Conservation (phyloP, 352 stramenopile genomes). For the Aphanomyces invadans region DNA sequence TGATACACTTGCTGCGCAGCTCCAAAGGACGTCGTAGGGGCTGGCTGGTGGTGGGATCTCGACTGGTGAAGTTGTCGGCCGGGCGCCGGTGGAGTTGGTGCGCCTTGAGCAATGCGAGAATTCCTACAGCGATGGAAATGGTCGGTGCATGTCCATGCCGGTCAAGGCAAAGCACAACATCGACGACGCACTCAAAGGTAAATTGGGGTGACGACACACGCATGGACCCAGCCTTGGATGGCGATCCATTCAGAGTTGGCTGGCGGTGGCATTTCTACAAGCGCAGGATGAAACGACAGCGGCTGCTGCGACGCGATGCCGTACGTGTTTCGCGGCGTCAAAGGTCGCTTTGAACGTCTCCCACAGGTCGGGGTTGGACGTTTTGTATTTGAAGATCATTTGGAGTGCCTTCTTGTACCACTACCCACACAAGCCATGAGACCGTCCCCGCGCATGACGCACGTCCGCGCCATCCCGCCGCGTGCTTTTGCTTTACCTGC, state of each 20-base stretch:
- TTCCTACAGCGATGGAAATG: no score
- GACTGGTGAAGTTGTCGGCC: background rate
- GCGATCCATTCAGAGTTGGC: no score
- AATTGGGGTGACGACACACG: background rate
- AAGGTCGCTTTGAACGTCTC: slow-evolving; percentile 73
- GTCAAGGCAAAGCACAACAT: no score
- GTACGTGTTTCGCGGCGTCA: slow-evolving; percentile 47
- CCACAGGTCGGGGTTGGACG: slow-evolving; percentile 51
- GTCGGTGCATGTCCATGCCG: no score
- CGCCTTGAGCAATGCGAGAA: no score
- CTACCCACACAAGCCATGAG: no score
- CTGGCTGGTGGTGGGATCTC: no score
- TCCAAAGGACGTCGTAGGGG: background rate
- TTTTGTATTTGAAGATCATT: slow-evolving; percentile 50
- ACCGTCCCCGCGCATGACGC: no score
- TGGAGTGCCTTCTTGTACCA: slow-evolving; percentile 81
- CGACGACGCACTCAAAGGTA: background rate
- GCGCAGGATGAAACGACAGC: no score
- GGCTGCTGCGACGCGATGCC: no score
- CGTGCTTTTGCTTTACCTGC: slow-evolving; percentile 29
- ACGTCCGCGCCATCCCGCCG: no score
- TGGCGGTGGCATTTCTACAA: background rate
- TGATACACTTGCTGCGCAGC: background rate
- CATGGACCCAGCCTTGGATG: no score
- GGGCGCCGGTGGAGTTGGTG: background rate